Conservation (phyloP, 1,284 basidiomycete species). For the Papiliotrema laurentii region DNA sequence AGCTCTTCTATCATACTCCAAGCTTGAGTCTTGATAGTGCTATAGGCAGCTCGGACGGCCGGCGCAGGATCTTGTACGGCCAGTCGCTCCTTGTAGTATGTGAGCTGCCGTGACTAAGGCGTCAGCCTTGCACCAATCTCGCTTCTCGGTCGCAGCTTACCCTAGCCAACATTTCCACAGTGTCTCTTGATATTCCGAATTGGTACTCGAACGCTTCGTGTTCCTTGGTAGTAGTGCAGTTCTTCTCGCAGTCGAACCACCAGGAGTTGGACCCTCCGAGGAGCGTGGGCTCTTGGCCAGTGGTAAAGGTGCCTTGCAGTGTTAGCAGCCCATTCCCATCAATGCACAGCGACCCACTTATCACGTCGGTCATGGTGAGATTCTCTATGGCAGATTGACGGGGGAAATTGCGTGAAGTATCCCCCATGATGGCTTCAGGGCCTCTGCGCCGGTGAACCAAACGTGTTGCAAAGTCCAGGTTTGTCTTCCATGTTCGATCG, state of each 20-base stretch:
- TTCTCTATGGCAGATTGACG: constrained; percentile 19
- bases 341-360: constrained; percentile 7
- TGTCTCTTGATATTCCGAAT: constrained; percentile 15
- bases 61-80: neutral
- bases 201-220: constrained; percentile 16
- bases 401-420: too few relatives aligned
- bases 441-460: too few relatives aligned
- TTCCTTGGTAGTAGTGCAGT: constrained; percentile 7
- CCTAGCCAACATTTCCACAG: constrained; percentile 16
- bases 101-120: neutral
- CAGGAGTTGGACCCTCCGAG: constrained; percentile 11
- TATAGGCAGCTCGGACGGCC: neutral
- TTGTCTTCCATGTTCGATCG: too few relatives aligned
- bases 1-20: constrained; percentile 6
- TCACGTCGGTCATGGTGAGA: constrained; percentile 14
- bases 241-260: constrained; percentile 12
- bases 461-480: too few relatives aligned
- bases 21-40: constrained; percentile 5
- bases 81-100: neutral
- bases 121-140: neutral
- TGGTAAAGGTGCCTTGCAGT: constrained; percentile 14
- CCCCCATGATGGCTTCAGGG: too few relatives aligned
- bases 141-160: constrained; percentile 4
- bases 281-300: constrained; percentile 13
- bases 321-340: neutral